Percentiles rank a stretch among this genome's conserved stretches.
Conservation (phyloP, 2,329 filamentous ascomycete genomes). For the Fusarium chaquense region DNA sequence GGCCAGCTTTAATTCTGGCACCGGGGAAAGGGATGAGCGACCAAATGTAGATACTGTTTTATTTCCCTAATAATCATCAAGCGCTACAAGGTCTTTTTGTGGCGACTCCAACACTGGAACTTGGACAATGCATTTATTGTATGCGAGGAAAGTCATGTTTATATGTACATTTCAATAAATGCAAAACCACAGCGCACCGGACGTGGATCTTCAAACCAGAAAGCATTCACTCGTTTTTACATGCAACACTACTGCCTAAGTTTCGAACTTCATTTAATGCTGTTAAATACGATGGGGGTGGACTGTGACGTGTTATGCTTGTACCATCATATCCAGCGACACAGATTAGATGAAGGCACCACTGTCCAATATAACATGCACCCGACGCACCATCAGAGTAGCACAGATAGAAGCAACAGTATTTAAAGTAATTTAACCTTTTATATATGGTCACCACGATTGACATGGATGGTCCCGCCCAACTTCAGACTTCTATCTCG, state of each 20-base stretch:
- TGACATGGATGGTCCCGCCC: not conserved
- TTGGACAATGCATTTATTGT: not conserved
- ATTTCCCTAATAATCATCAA: not conserved
- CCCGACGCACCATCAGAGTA: accelerated
- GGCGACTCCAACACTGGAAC: not conserved
- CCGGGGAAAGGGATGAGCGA: not conserved
- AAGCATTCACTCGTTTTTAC: not conserved
- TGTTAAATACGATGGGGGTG: not conserved
- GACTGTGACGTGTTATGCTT: accelerated
- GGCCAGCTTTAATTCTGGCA: not conserved
- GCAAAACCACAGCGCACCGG: not conserved
- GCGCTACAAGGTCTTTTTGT: not conserved
- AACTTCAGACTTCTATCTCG: not conserved
- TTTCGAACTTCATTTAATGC: not conserved
- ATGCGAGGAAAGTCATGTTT: not conserved
- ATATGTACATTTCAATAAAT: not conserved
- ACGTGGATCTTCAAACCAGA: not conserved
- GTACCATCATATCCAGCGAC: not conserved
- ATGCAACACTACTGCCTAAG: too few relatives aligned
- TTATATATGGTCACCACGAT: not conserved
- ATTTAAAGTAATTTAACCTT: not conserved
- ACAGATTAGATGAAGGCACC: not conserved
- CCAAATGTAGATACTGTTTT: not conserved
- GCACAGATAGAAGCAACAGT: not conserved
- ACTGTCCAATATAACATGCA: not conserved